Conservation (phyloP, 495 filamentous ascomycete species). For the Baudoinia panamericana region DNA sequence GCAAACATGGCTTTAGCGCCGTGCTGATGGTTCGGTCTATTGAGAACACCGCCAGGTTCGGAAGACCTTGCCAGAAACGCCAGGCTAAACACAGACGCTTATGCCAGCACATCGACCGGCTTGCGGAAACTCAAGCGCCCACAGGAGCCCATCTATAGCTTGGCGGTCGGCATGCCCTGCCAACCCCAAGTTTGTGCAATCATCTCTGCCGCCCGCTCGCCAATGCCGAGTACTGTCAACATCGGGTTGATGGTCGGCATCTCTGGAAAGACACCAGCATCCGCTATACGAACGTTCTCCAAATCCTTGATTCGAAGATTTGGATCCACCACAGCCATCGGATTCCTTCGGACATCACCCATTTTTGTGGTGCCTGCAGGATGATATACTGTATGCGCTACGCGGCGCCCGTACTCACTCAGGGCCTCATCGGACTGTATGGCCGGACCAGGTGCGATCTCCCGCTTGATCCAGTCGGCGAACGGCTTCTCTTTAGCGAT, state of each 20-base stretch:
- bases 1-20: no score
- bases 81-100: no score
- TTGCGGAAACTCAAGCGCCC: no score
- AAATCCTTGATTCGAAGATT: slow-evolving; percentile 44
- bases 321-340: slow-evolving; percentile 51
- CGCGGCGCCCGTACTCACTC: slow-evolving; percentile 58
- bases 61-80: no score
- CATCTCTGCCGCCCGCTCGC: slow-evolving; percentile 51
- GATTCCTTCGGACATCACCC: slow-evolving; percentile 52
- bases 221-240: slow-evolving; percentile 51
- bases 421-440: slow-evolving; percentile 58
- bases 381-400: slow-evolving; percentile 77
- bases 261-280: slow-evolving; percentile 56
- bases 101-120: no score
- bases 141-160: slow-evolving; percentile 18
- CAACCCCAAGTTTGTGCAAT: slow-evolving; percentile 49
- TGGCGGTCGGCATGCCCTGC: slow-evolving; percentile 30
- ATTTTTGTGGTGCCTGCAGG: slow-evolving; percentile 80
- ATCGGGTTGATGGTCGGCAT: slow-evolving; percentile 57
- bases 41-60: no score
- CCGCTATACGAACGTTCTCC: slow-evolving; percentile 48
- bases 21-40: no score
- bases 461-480: slow-evolving; percentile 63
- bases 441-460: slow-evolving; percentile 61
- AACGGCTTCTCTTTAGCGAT: slow-evolving; percentile 60